A percentile compares a stretch with the other conserved stretches of the same genome.
Evolutionary conservation across 441 rosid genomes (phyloP).

Genomic region (Euphorbia schlechtendalii): DNA sequence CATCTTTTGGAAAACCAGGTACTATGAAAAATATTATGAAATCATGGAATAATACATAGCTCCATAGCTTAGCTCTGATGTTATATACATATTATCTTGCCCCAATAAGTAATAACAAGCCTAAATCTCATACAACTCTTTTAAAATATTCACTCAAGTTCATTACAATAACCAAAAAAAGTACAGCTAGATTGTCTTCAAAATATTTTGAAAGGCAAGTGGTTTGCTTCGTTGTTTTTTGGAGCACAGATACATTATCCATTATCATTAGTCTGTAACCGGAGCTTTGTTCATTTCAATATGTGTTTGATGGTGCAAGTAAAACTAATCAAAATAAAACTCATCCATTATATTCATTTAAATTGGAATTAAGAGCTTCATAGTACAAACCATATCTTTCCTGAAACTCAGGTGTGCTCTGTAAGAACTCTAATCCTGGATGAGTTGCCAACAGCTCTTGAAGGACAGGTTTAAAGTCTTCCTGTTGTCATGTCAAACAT

Average conservation of each 20-base stretch:
- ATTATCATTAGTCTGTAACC: background rate
- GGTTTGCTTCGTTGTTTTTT: background rate
- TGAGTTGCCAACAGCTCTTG: conserved; percentile 93
- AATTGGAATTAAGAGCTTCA: conserved; percentile 11
- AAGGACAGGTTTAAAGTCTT: conserved; percentile 87
- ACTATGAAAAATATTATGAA: background rate
- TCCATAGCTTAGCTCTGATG: background rate
- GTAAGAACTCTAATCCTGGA: conserved; percentile 94
- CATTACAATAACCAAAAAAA: background rate
- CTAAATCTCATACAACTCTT: background rate
- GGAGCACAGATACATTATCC: background rate
- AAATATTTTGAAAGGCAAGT: conserved; percentile 3
- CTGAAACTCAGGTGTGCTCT: conserved; percentile 97
- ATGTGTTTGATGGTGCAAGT: no score
- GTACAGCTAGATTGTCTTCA: conserved; percentile 2
- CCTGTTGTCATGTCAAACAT: conserved; percentile 42
- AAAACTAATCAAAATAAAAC: no score
- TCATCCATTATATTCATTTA: no score
- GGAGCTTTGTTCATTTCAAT: background rate
- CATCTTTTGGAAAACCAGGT: background rate
- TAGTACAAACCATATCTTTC: conserved; percentile 87
- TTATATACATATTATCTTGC: background rate
- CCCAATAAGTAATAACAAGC: background rate
- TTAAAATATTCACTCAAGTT: background rate
- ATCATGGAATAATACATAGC: background rate